A percentile compares a stretch with the other conserved stretches of the same genome.
These are phyloP conservation scores for Helenozyma baotianmanensis DNA, from an alignment of 805 yeast genomes.

Conservation along the genomic window DNA sequence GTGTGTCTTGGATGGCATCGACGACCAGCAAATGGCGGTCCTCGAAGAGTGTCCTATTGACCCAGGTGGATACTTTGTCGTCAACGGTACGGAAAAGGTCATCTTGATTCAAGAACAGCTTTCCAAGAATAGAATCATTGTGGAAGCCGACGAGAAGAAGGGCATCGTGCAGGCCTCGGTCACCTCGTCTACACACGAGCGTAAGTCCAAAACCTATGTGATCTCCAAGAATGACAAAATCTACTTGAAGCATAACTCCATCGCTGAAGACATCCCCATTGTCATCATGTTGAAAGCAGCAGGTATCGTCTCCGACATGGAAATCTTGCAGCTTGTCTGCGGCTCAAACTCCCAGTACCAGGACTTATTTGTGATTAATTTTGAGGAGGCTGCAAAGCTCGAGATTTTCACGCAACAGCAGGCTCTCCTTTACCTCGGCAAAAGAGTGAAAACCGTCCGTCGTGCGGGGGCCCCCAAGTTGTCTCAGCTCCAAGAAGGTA, in stretches of 20 bases:
- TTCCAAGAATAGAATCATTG: slow-evolving; percentile 94
- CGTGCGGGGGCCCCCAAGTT: slow-evolving; percentile 79
- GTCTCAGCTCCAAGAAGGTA: slow-evolving; percentile 83
- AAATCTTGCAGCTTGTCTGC: slow-evolving; percentile 89
- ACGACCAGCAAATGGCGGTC: slow-evolving; percentile 80
- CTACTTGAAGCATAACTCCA: slow-evolving; percentile 90
- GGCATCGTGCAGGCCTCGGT: slow-evolving; percentile 95
- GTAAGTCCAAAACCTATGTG: slow-evolving; percentile 95
- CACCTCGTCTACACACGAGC: slow-evolving; percentile 95
- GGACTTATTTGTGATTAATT: slow-evolving; percentile 86
- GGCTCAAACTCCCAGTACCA: slow-evolving; percentile 86
- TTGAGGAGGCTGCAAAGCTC: slow-evolving; percentile 86
- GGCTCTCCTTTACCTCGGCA: slow-evolving; percentile 87
- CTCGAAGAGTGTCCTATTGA: slow-evolving; percentile 94
- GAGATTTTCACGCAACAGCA: slow-evolving; percentile 90
- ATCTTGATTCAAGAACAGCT: slow-evolving; percentile 95
- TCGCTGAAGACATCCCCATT: slow-evolving; percentile 92
- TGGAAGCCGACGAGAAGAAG: slow-evolving; percentile 94
- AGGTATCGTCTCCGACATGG: slow-evolving; percentile 87
- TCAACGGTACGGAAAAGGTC: slow-evolving; percentile 97
- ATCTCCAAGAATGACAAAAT: slow-evolving; percentile 86
- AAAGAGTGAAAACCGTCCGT: slow-evolving; percentile 87
- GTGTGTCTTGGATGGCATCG: slow-evolving; percentile 77
- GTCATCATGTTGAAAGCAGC: slow-evolving; percentile 92
- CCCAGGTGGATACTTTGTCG: slow-evolving; percentile 97